These are phyloP conservation scores for Apiosordaria backusii DNA, from an alignment of 495 filamentous ascomycete species.

Conservation along the genomic window DNA sequence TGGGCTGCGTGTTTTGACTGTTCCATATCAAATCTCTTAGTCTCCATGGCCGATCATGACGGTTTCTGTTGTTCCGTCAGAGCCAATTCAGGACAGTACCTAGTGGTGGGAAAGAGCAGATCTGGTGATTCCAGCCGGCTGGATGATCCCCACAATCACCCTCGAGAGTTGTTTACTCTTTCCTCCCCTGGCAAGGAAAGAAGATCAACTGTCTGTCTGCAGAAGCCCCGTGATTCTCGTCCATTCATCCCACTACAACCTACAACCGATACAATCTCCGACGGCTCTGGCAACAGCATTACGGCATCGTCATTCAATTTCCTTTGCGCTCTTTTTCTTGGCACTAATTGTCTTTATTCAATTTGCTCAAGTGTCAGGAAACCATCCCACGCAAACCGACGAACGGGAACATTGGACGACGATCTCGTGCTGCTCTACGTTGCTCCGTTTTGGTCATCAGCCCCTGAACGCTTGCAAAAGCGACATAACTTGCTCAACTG, in stretches of 20 bases:
- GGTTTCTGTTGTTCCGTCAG: too few relatives aligned
- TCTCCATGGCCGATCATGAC: too few relatives aligned
- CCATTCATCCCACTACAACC: background rate
- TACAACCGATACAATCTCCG: background rate
- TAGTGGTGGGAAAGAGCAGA: too few relatives aligned
- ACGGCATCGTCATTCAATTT: background rate
- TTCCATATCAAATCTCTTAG: too few relatives aligned
- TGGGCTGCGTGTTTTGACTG: too few relatives aligned
- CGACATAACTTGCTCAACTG: background rate
- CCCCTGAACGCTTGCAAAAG: background rate
- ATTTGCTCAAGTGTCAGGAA: background rate
- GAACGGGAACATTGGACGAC: background rate
- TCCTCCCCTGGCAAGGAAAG: background rate
- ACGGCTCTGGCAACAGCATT: background rate
- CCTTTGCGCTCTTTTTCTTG: background rate
- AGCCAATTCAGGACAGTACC: too few relatives aligned
- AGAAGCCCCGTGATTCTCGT: background rate
- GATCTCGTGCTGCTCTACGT: background rate
- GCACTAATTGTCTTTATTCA: background rate
- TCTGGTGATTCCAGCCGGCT: too few relatives aligned
- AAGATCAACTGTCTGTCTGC: background rate
- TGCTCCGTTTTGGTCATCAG: background rate
- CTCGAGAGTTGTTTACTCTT: background rate
- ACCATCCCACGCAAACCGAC: background rate
- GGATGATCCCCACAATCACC: background rate